Evolutionary conservation across 345 rosid species (phyloP).

Genomic region (Leavenworthia alabamica): DNA sequence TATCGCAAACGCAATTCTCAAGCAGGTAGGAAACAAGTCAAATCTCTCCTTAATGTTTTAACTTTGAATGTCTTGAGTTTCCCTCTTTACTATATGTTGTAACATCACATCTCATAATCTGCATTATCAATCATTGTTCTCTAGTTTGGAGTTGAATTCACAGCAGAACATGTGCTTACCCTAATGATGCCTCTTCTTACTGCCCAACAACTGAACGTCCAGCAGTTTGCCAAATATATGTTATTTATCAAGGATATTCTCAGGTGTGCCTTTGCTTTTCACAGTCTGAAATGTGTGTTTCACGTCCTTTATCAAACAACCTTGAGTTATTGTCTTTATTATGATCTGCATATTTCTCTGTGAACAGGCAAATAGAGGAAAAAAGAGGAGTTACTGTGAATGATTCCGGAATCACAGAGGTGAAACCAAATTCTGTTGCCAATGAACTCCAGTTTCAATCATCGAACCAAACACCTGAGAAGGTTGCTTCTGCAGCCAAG

Average conservation of each 20-base stretch:
- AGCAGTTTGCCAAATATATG: conserved; percentile 95
- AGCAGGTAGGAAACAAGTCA: conserved; percentile 46
- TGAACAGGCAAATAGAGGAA: conserved; percentile 75
- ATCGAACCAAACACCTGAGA: conserved; percentile 38
- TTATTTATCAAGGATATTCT: conserved; percentile 81
- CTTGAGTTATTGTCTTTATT: not conserved
- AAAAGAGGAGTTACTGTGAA: conserved; percentile 66
- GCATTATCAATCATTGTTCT: conserved; percentile 16
- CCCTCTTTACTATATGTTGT: not conserved
- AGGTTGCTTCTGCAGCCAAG: conserved; percentile 44
- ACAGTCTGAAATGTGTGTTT: not conserved
- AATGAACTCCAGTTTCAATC: conserved; percentile 50
- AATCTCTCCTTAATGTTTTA: not conserved
- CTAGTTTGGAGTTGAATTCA: conserved; percentile 88
- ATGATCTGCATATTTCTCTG: not conserved
- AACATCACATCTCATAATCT: conserved; percentile 3
- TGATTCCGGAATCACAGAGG: conserved; percentile 55
- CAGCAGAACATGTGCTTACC: conserved; percentile 83
- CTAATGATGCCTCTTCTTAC: conserved; percentile 80
- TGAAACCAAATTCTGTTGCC: conserved; percentile 34
- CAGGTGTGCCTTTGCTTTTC: conserved; percentile 41
- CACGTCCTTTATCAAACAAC: not conserved
- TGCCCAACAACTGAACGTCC: conserved; percentile 82
- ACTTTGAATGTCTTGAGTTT: not conserved
- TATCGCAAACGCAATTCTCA: conserved; percentile 78